Conservation (phyloP, 2,329 filamentous ascomycete genomes). For the Microsporum canis region DNA sequence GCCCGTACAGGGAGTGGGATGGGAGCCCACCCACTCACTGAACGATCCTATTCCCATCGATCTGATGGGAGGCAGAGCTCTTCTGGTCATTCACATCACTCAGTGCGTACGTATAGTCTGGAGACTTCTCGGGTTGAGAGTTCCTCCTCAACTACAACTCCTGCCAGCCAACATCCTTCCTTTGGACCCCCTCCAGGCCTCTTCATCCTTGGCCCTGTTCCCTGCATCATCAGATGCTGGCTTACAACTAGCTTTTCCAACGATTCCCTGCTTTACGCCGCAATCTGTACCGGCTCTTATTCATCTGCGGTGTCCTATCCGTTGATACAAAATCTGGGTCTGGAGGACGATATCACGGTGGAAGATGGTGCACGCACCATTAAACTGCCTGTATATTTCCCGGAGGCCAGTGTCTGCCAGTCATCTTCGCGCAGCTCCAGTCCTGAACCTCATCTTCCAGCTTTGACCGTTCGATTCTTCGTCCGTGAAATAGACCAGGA, state of each 20-base stretch:
- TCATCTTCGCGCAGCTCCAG: constrained; percentile 61
- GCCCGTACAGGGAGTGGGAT: constrained; percentile 68
- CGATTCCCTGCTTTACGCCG: constrained; percentile 77
- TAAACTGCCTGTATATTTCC: constrained; percentile 73
- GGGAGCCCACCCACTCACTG: constrained; percentile 68
- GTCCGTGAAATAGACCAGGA: constrained; percentile 45
- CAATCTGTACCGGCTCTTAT: constrained; percentile 83
- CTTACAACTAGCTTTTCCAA: constrained; percentile 83
- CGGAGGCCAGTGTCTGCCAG: constrained; percentile 70
- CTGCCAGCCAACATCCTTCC: constrained; percentile 47
- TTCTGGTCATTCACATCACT: constrained; percentile 67
- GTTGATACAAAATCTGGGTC: constrained; percentile 61
- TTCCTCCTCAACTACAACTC: constrained; percentile 55
- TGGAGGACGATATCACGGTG: constrained; percentile 55
- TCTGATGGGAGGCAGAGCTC: constrained; percentile 93
- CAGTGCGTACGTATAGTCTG: constrained; percentile 73
- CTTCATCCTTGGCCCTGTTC: constrained; percentile 76
- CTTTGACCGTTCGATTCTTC: constrained; percentile 67
- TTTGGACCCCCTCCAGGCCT: constrained; percentile 65
- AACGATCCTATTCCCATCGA: constrained; percentile 85
- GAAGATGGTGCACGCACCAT: constrained; percentile 57
- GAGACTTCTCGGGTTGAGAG: constrained; percentile 55
- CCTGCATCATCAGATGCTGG: constrained; percentile 93
- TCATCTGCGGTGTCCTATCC: constrained; percentile 69
- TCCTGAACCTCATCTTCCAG: constrained; percentile 67